phyloP scores from a whole-genome alignment of 805 yeast genomes.

The Tetrapisispora nanseiensis region DNA sequence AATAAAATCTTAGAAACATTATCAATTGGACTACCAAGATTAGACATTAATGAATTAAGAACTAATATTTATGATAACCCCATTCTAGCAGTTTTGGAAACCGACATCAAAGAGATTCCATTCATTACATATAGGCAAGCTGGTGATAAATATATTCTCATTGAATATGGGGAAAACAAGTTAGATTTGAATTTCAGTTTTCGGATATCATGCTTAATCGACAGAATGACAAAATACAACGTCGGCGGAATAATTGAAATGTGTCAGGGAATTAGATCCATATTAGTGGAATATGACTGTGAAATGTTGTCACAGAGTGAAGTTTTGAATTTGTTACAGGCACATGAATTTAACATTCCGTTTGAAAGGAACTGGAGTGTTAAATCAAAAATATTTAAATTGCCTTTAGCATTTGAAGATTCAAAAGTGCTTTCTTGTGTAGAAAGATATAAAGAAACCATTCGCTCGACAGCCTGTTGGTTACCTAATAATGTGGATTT shows the following conservation, averaged over 20 bases:
- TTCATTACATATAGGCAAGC: slow-evolving; percentile 86
- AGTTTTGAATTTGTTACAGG: slow-evolving; percentile 53
- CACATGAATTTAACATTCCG: slow-evolving; percentile 66
- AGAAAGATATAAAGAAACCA: slow-evolving; percentile 84
- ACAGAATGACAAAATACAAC: slow-evolving; percentile 52
- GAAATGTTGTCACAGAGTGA: slow-evolving; percentile 47
- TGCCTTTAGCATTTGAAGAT: slow-evolving; percentile 97
- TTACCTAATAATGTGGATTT: slow-evolving; percentile 95
- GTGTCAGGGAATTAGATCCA: slow-evolving; percentile 97
- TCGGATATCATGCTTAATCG: slow-evolving; percentile 74
- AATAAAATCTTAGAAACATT: slow-evolving; percentile 38
- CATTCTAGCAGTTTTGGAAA: slow-evolving; percentile 35
- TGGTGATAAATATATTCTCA: slow-evolving; percentile 86
- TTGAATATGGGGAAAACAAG: slow-evolving; percentile 84
- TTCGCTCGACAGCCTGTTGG: slow-evolving; percentile 92
- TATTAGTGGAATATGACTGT: slow-evolving; percentile 76
- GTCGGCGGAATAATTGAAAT: slow-evolving; percentile 83
- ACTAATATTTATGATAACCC: slow-evolving; percentile 54
- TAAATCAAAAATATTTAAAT: slow-evolving; percentile 66
- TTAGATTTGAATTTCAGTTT: slow-evolving; percentile 81
- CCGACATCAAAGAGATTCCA: slow-evolving; percentile 35
- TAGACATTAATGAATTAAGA: not conserved
- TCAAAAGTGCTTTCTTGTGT: slow-evolving; percentile 82
- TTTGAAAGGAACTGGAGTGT: slow-evolving; percentile 78
- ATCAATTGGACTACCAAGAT: no score